These are phyloP conservation scores for Lentinula lateritia DNA, from an alignment of 768 basidiomycete species.

Conservation along the genomic window DNA sequence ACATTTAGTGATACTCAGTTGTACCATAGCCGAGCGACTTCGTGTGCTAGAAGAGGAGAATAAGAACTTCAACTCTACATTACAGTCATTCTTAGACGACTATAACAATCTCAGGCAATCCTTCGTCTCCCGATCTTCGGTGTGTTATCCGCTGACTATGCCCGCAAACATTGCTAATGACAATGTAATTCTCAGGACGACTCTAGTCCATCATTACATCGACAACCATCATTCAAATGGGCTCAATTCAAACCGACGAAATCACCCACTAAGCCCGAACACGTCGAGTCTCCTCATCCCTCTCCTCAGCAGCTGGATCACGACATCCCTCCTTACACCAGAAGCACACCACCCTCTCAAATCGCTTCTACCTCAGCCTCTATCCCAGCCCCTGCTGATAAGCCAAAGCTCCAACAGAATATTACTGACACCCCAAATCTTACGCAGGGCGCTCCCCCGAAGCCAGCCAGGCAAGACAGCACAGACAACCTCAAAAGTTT, in stretches of 20 bases:
- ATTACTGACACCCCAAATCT: constrained; percentile 28
- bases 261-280: constrained; percentile 75
- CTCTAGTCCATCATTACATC: constrained; percentile 40
- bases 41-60: constrained; percentile 75
- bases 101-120: constrained; percentile 38
- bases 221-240: constrained; percentile 88
- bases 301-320: constrained; percentile 79
- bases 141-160: constrained; percentile 6
- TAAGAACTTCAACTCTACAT: constrained; percentile 52
- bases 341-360: constrained; percentile 19
- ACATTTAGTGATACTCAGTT: constrained; percentile 7
- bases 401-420: constrained; percentile 25
- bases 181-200: constrained; percentile 25
- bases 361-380: constrained; percentile 11
- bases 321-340: constrained; percentile 41
- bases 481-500: constrained; percentile 83
- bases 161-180: constrained; percentile 8
- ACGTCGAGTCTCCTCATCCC: constrained; percentile 66
- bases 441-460: constrained; percentile 26
- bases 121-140: constrained; percentile 24
- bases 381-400: constrained; percentile 21
- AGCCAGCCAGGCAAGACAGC: constrained; percentile 59
- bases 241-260: constrained; percentile 72
- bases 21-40: constrained; percentile 58
- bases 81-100: constrained; percentile 67